Conservation (phyloP, 2,329 filamentous ascomycete genomes). For the Fonsecaea pugnacius region DNA sequence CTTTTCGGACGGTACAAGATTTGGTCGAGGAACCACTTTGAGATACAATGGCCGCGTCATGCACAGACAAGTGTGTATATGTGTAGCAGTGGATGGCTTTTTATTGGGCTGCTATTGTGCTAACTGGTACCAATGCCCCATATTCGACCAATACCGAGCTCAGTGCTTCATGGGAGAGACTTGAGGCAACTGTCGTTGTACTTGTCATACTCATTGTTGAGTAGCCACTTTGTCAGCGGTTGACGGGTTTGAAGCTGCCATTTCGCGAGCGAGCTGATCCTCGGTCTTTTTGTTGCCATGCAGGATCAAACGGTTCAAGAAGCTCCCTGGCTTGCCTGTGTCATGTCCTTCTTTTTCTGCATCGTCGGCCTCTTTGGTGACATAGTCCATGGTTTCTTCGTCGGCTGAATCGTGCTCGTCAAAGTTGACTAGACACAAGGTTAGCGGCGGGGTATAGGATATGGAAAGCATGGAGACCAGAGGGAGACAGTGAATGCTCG, state of each 20-base stretch:
- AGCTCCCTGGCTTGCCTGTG: conserved; percentile 32
- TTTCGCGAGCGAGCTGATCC: conserved; percentile 31
- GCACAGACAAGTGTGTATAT: background rate
- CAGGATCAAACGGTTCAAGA: conserved; percentile 37
- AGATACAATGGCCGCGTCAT: background rate
- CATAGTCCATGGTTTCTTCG: conserved; percentile 34
- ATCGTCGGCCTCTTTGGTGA: conserved; percentile 35
- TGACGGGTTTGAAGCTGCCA: conserved; percentile 24
- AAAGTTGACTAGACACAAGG: conserved; percentile 29
- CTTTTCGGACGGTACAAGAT: background rate
- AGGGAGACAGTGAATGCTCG: background rate
- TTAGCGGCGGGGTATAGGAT: background rate
- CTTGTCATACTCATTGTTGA: conserved; percentile 13
- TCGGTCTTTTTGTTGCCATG: conserved; percentile 39
- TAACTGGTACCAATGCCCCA: conserved; percentile 7
- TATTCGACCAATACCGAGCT: background rate
- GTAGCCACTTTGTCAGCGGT: conserved; percentile 25
- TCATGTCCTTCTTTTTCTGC: conserved; percentile 35
- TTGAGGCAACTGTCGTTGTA: background rate
- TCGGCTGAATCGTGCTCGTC: conserved; percentile 36
- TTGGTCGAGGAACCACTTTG: too few species aligned
- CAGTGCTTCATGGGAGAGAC: background rate
- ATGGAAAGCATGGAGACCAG: background rate
- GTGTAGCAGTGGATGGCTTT: background rate
- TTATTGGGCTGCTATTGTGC: conserved; percentile 9